Percentiles rank a stretch among this genome's conserved stretches.
Evolutionary conservation across 2,329 filamentous ascomycete species (phyloP).

Genomic region (Helotiales sp.): DNA sequence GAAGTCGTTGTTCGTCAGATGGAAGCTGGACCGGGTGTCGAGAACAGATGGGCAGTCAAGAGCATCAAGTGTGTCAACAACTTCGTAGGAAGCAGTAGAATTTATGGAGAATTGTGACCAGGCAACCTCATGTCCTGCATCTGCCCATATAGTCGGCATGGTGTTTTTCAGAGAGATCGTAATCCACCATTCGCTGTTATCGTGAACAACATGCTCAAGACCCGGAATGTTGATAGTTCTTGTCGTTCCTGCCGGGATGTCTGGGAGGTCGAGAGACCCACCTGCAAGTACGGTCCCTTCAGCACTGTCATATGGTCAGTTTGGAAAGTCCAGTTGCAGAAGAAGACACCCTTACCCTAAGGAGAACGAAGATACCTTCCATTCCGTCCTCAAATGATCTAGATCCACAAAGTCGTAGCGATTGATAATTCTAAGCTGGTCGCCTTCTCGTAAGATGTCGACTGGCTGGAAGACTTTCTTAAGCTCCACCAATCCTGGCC

Average conservation of each 20-base stretch:
- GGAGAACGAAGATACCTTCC: conserved; percentile 44
- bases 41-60: conserved; percentile 22
- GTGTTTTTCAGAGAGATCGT: conserved; percentile 40
- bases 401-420: conserved; percentile 55
- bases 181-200: conserved; percentile 16
- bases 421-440: conserved; percentile 40
- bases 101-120: conserved; percentile 51
- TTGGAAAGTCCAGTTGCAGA: neutral
- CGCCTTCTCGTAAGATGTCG: conserved; percentile 36
- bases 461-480: conserved; percentile 61
- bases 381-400: conserved; percentile 48
- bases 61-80: conserved; percentile 18
- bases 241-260: conserved; percentile 40
- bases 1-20: conserved; percentile 7
- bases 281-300: conserved; percentile 29
- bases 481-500: conserved; percentile 55
- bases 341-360: conserved; percentile 39
- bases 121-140: conserved; percentile 53
- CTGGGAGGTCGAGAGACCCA: conserved; percentile 43
- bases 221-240: conserved; percentile 37
- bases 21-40: conserved; percentile 1
- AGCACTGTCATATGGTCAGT: conserved; percentile 6
- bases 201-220: conserved; percentile 6
- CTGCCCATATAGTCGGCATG: conserved; percentile 49
- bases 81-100: conserved; percentile 19